phyloP scores from a whole-genome alignment of 148 eudicot species.

The Tetragonia tetragonoides region DNA sequence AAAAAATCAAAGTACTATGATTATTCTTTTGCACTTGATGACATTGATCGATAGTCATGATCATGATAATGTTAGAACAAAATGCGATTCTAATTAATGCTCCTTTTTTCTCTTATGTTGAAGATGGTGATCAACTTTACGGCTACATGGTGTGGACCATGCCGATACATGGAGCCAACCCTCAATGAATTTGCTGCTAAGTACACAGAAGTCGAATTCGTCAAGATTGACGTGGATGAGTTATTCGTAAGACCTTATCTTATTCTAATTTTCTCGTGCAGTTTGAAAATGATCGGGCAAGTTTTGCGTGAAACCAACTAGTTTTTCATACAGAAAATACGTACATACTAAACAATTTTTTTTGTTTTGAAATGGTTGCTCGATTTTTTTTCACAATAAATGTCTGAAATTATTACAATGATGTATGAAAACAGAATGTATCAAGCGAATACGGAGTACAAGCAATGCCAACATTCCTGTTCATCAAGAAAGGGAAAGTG shows the following conservation, averaged over 20 bases:
- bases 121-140: conserved; percentile 65
- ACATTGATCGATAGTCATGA: no score
- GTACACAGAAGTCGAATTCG: conserved; percentile 60
- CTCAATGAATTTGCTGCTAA: conserved; percentile 54
- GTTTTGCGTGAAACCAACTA: no score
- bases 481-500: conserved; percentile 44
- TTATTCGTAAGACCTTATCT: conserved; percentile 37
- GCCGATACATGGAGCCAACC: conserved; percentile 51
- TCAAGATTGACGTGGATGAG: conserved; percentile 84
- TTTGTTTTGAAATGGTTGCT: no score
- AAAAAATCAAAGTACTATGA: no score
- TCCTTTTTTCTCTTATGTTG: background rate
- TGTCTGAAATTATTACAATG: no score
- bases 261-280: no score
- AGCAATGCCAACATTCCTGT: conserved; percentile 43
- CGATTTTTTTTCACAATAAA: no score
- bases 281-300: no score
- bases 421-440: conserved; percentile 34
- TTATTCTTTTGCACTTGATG: no score
- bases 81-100: background rate
- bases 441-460: conserved; percentile 37
- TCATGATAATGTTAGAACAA: background rate
- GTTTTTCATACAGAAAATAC: no score
- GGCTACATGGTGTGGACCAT: conserved; percentile 80
- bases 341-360: no score